phyloP scores from a whole-genome alignment of 495 filamentous ascomycete genomes.

The Coniosporium apollinis region DNA sequence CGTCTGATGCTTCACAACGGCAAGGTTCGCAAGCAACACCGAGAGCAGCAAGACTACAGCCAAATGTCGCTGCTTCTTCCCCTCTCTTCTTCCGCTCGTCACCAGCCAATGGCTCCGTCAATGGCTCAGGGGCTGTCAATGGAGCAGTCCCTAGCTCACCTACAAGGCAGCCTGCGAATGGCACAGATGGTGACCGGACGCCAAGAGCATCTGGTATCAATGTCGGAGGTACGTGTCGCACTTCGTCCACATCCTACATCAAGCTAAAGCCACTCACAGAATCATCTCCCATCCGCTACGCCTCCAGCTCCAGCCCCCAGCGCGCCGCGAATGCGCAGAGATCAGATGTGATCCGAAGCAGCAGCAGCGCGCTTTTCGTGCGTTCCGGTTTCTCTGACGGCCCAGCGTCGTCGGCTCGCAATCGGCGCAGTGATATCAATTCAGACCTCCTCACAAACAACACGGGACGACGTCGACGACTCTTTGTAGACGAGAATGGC shows the following conservation, averaged over 20 bases:
- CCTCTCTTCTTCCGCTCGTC: conserved; percentile 75
- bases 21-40: conserved; percentile 25
- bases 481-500: conserved; percentile 72
- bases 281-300: conserved; percentile 81
- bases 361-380: conserved; percentile 77
- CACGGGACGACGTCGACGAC: conserved; percentile 42
- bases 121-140: conserved; percentile 27
- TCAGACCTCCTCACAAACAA: conserved; percentile 57
- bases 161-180: conserved; percentile 36
- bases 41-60: conserved; percentile 11
- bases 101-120: conserved; percentile 39
- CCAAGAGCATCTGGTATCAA: conserved; percentile 46
- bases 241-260: conserved; percentile 4
- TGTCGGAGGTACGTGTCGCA: conserved; percentile 43
- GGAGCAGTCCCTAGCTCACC: conserved; percentile 50
- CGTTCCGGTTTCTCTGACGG: conserved; percentile 39
- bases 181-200: conserved; percentile 49
- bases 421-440: conserved; percentile 66
- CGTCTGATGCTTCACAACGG: conserved; percentile 29
- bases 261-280: conserved; percentile 30
- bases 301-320: conserved; percentile 68
- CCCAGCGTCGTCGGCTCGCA: conserved; percentile 29
- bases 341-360: conserved; percentile 47
- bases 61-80: conserved; percentile 42
- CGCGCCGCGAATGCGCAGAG: conserved; percentile 34